phyloP scores from a whole-genome alignment of 2,329 filamentous ascomycete genomes.

The Pseudogymnoascus sp. region DNA sequence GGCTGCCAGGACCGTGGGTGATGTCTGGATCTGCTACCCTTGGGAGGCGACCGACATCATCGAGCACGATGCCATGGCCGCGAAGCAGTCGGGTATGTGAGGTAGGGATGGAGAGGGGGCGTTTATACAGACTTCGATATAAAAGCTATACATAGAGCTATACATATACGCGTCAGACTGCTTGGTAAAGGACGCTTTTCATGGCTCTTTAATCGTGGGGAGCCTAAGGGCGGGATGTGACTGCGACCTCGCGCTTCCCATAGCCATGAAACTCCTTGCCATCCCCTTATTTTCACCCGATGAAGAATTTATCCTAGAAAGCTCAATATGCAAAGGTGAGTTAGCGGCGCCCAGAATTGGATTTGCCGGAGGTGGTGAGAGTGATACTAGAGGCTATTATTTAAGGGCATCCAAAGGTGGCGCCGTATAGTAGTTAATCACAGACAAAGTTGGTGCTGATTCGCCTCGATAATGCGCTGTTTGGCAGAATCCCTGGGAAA shows the following conservation, averaged over 20 bases:
- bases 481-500: neutral
- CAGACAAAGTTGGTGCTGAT: neutral
- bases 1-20: slow-evolving; percentile 79
- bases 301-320: neutral
- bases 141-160: slow-evolving; percentile 6
- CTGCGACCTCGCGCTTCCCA: neutral
- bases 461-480: neutral
- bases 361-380: neutral
- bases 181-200: neutral
- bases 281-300: neutral
- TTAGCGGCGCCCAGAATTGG: neutral
- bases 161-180: neutral
- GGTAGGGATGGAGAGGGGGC: neutral
- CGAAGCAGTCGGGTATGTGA: slow-evolving; percentile 18
- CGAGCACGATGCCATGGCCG: slow-evolving; percentile 70
- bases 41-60: slow-evolving; percentile 96
- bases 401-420: neutral
- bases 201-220: neutral
- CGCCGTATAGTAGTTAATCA: neutral
- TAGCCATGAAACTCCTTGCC: neutral
- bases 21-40: slow-evolving; percentile 98
- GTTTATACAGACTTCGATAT: slow-evolving; percentile 2
- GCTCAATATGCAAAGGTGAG: neutral
- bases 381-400: neutral
- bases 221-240: neutral